A percentile compares a stretch with the other conserved stretches of the same genome.
Evolutionary conservation across 305 asterid genomes (phyloP).

Genomic region (Fraxinus ornus): DNA sequence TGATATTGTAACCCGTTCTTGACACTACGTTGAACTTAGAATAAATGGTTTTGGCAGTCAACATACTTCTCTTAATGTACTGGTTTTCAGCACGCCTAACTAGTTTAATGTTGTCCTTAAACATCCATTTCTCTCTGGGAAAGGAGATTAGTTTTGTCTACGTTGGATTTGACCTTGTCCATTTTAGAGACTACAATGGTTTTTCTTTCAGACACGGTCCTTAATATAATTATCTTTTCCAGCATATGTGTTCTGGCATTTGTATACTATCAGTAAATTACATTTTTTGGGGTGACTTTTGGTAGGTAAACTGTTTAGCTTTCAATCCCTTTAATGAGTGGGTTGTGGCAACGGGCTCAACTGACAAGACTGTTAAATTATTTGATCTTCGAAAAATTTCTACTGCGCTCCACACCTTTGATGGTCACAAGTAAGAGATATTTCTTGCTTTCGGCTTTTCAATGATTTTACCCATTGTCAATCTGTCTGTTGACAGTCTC

Average conservation of each 20-base stretch:
- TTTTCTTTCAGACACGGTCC: background rate
- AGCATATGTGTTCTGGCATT: background rate
- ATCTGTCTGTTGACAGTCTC: background rate
- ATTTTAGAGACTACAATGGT: background rate
- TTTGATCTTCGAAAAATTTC: slow-evolving; percentile 76
- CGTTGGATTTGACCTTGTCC: background rate
- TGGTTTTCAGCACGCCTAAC: background rate
- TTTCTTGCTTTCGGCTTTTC: slow-evolving; percentile 15
- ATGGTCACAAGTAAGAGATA: slow-evolving; percentile 70
- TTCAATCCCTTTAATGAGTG: slow-evolving; percentile 89
- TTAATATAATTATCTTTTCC: background rate
- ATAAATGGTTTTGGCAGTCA: background rate
- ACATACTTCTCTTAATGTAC: background rate
- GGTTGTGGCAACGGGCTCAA: slow-evolving; percentile 89
- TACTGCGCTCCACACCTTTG: slow-evolving; percentile 69
- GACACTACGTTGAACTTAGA: background rate
- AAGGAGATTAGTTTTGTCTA: background rate
- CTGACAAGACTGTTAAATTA: slow-evolving; percentile 82
- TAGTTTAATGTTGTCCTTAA: background rate
- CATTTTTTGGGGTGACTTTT: background rate
- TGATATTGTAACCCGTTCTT: background rate
- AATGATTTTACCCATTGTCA: slow-evolving; percentile 4
- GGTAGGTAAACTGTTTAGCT: slow-evolving; percentile 82
- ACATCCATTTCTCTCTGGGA: background rate
- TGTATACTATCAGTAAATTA: background rate